Base-by-base conservation (phyloP, 1,284 basidiomycete genomes). In the Moesziomyces globuligerus region DNA sequence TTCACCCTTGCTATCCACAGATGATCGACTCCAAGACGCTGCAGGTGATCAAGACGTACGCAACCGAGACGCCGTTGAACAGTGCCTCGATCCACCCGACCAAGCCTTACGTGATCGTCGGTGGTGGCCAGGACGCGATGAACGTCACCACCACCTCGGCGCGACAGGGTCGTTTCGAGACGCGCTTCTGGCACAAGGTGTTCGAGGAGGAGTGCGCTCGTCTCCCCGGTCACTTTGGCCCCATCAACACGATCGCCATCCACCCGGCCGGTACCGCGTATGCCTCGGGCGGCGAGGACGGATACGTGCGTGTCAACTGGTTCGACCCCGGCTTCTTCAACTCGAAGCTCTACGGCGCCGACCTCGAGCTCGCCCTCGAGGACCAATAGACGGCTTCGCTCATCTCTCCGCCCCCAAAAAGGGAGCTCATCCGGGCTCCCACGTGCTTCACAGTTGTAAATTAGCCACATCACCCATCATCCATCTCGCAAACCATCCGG, bases 111-210 rank as follows among this genome's bases (percentile, higher is more conserved):
- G 69, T 82, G 32, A 78, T 81, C 43, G 68, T 97, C 38, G 96
- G 96, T 50, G 95, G 95, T 84, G 95, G 95, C 53, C 95, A 98
- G 84, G 95, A 98, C 82, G 95, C 95, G 9, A 97, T 95, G 94
- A 90, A 86, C 79, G 95, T 98, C 55, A 98, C 96, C 15, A 98
- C 93, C 5, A 98, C 95, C 2, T 93, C 91, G 7, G 83, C 90
- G 34, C 89, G 95, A 55, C 92, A 96, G 83, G 96, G 95, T 38
- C 95, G 96, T 84, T 99, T 99, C 83, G 96, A 98, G 85, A 93
- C 94, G 4, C 88, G 94, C 44, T 98, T 98, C 86, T 98, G 94
- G 93, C 95, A 99, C 86, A 93, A 92, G 81, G 87, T 98, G 40
- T 93, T 98, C 77, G 95, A 98, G 84, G 95, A 98, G 86, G 95